Evolutionary conservation across 2,329 filamentous ascomycete species (phyloP), one percentile per base, ranked within the genome.

Genomic region (Phialophora chinensis): DNA sequence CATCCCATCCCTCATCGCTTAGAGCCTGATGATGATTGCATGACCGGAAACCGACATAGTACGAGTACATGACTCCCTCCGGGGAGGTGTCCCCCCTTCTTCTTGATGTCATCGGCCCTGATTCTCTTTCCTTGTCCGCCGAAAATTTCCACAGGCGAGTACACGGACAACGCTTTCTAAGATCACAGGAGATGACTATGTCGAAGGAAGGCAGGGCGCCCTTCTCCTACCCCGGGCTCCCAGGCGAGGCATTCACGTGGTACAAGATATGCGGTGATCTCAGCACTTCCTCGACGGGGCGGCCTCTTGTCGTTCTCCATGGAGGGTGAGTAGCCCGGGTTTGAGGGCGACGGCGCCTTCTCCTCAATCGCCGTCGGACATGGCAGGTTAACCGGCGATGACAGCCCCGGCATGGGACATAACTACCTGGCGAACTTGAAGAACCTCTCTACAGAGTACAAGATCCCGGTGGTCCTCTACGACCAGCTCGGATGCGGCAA

Each of bases 401-500:
- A 31, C 29, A 33, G 53, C 0, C 82, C 82, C 1, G 83, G 83
- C n/a, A 77, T 78, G 33, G 74, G 77, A n/a, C 80, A 83, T 69
- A 76, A 81, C 27, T 83, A 82, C 69, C 69, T 82, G 23, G 70
- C 77, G 0, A 75, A 78, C 0, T 74, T 85, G 29, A 74, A 73
- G 0, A 74, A 77, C 47, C 76, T 85, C 3, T 69, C 78, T 20
- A 65, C 70, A 4, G 31, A 61, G 7, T 76, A 78, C 69, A 72
- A 73, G 31, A 78, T 80, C 6, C 81, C 84, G 0, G 74, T 86
- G 1, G 73, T 86, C 31, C 79, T 85, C 72, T 86, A 86, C 72
- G 84, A 87, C 69, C 84, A 86, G 66, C 76, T 86, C 60, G 84
- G 84, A 25, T 81, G 79, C 67, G 84, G 83, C 8, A 72, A 72